Evolutionary conservation across 2,329 filamentous ascomycete genomes (phyloP), one percentile per base, ranked within the genome.

Genomic region (Talaromyces sp.): DNA sequence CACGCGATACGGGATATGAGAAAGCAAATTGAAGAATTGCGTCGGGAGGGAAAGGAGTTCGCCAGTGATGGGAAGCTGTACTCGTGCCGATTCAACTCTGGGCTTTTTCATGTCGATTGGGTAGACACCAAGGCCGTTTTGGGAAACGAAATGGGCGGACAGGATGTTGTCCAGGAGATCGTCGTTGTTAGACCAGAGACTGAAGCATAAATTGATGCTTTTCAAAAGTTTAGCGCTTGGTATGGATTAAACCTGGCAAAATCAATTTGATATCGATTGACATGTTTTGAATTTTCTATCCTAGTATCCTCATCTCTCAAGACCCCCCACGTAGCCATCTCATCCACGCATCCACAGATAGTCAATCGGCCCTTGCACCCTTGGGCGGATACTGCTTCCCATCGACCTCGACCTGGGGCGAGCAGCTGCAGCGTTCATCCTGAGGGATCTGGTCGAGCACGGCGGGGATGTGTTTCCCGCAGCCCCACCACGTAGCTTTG

Each of bases 51-150:
- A 10, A 63, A 62, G 8, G 58, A 42, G 19, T n/a, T 27, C 4
- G 65, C 19, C 58, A 61, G 62, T 27, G 67, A 75, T 0, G 67
- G 65, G 4, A 72, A 73, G 17, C 64, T 85, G 0, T 78, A 78
- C 62, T 80, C 82, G 60, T 83, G 82, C 64, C 78, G 78, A 62
- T 84, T 88, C 65, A 87, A 87, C 67, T 81, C 82, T 28, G 85
- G 83, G 0, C 70, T 81, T 36, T 88, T 88, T 68, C 73, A 71
- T 0, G 82, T 87, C 28, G 73, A 78, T 13, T 88, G 85, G 85
- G 70, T 75, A 60, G 68, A 73, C 36, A 85, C 83, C 0, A 75
- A 73, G 61, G 65, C 63, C 5, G 70, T 82, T 1, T 58, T 87
- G 42, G 72, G 79, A 58, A 65, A 68, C 0, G 69, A 77, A 5